Percentiles rank a stretch among this genome's conserved stretches.
phyloP scores from a whole-genome alignment of 495 filamentous ascomycete genomes.

The Penicillium psychrofluorescens region DNA sequence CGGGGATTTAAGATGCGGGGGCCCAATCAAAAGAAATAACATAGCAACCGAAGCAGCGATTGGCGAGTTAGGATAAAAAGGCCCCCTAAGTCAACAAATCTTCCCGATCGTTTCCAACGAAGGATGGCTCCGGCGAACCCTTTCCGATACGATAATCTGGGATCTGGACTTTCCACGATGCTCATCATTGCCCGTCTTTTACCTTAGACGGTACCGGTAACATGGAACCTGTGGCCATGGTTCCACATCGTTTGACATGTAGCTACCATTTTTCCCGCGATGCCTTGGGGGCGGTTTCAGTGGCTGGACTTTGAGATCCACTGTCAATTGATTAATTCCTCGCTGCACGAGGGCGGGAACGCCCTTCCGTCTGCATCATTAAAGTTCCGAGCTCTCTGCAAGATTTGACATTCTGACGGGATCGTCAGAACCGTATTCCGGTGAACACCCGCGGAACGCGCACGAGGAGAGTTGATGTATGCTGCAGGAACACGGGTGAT shows the following conservation, averaged over 20 bases:
- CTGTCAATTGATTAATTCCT: background rate
- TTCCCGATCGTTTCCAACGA: too few relatives aligned
- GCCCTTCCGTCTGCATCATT: background rate
- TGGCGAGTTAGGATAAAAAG: too few relatives aligned
- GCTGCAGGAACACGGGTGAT: conserved; percentile 7
- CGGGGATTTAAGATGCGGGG: background rate
- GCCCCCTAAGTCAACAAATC: too few relatives aligned
- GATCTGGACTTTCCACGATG: background rate
- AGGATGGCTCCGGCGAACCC: too few relatives aligned
- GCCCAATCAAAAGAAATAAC: too few relatives aligned
- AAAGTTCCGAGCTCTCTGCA: background rate
- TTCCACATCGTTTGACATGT: too few relatives aligned
- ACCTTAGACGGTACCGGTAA: background rate
- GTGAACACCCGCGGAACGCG: background rate
- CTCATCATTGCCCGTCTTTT: background rate
- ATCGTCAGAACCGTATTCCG: background rate
- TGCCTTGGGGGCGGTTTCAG: too few relatives aligned
- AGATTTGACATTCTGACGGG: conserved; percentile 1
- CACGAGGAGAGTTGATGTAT: background rate
- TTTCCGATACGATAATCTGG: background rate
- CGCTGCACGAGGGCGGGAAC: conserved; percentile 8
- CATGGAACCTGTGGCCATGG: background rate
- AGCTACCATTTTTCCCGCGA: conserved; percentile 1
- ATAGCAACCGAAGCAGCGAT: too few relatives aligned
- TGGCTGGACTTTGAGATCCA: background rate